Evolutionary conservation across 2,329 filamentous ascomycete genomes (phyloP), one percentile per base, ranked within the genome.

Genomic region (Scedosporium aurantiacum): DNA sequence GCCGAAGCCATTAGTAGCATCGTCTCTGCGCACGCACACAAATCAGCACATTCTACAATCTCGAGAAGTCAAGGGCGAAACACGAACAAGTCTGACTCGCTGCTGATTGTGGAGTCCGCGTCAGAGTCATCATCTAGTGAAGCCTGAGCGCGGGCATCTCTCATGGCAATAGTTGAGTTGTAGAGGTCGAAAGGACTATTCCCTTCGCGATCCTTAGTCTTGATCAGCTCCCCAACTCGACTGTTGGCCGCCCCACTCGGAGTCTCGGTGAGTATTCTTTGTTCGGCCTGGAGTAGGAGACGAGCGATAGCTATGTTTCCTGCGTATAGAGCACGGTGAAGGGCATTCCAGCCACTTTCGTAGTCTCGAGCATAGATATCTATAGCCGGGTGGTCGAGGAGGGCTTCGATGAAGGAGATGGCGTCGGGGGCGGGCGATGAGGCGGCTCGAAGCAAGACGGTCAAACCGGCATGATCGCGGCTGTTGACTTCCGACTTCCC

Each of bases 161-260:
- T 84, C 61, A 89, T 82, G 58, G 88, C 87, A 67, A 97, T 94
- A 0, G 91, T 96, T 45, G 89, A 85, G 64, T 90, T 89, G 68
- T 96, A 97, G 10, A 99, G 76, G 71, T 97, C 94, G 66, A 97
- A 93, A 0, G 94, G 93, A 66, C 91, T 96, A 70, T 95, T 91
- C 8, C 93, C 93, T 74, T 97, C 94, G 63, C 89, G 86, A 69
- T 99, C 94, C 72, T 97, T 99, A 59, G 94, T 90, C 76, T 96
- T 97, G 69, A 97, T 92, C 50, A 97, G 76, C 28, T 87, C 87
- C 8, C 87, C 86, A 37, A 86, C 83, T 68, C 84, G 84, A 12
- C 45, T n/a, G 65, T 84, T 79, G 18, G 82, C 78, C 14, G 79
- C 81, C 25, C 80, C 80, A 18, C 81, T 77, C 5, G 83, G 83